Conservation (phyloP, 768 basidiomycete genomes). For the Pleurotus tuoliensis region DNA sequence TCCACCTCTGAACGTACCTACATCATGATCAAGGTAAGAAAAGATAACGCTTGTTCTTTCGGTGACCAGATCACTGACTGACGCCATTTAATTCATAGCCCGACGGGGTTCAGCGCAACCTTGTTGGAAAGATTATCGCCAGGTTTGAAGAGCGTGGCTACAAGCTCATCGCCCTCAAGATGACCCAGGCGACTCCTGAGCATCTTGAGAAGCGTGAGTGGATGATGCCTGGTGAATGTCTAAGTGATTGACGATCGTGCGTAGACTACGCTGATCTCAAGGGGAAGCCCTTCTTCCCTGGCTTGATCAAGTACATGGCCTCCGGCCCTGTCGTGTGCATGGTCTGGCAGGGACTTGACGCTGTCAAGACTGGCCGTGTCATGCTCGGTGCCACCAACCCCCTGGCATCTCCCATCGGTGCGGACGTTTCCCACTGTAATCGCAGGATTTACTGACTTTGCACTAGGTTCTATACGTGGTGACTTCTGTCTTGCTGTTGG, state of each 20-base stretch:
- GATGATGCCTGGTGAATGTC: slow-evolving; percentile 17
- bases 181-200: slow-evolving; percentile 70
- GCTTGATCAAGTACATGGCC: slow-evolving; percentile 94
- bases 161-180: slow-evolving; percentile 95
- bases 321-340: slow-evolving; percentile 93
- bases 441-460: slow-evolving; percentile 5
- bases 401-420: slow-evolving; percentile 80
- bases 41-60: neutral
- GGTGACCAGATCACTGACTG: slow-evolving; percentile 2
- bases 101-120: slow-evolving; percentile 96
- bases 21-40: slow-evolving; percentile 96
- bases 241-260: slow-evolving; percentile 11
- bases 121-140: slow-evolving; percentile 92
- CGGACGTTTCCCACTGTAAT: slow-evolving; percentile 14
- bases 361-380: slow-evolving; percentile 90
- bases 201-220: slow-evolving; percentile 87
- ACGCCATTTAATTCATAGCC: slow-evolving; percentile 49
- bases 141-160: slow-evolving; percentile 98
- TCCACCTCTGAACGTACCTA: slow-evolving; percentile 86
- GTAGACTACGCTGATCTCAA: slow-evolving; percentile 95
- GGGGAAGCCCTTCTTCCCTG: slow-evolving; percentile 94
- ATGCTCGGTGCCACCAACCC: slow-evolving; percentile 99
- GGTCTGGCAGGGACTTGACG: slow-evolving; percentile 93
- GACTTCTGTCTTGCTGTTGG: slow-evolving; percentile 94
- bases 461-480: slow-evolving; percentile 87